Evolutionary conservation across 768 basidiomycete species (phyloP), one percentile per base, ranked within the genome.

Genomic region (Mycena haematopus): DNA sequence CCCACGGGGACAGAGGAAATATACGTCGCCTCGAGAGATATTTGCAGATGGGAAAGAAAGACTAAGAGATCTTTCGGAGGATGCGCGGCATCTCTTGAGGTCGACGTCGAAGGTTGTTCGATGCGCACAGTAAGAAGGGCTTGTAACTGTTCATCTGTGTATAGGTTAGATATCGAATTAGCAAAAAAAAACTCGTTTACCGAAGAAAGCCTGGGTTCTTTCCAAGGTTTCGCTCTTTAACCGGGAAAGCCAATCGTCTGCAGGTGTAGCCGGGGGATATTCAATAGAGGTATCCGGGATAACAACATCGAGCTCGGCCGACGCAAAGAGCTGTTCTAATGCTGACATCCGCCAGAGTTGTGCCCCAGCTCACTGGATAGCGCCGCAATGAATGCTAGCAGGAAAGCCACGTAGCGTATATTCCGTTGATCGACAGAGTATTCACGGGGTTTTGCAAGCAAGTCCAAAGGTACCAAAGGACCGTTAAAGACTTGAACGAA

Each of bases 11-110:
- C 72, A 38, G 83, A 78, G 2, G 90, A 84, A 51, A 92, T 90
- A 70, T 94, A 96, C 2, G 86, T 87, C 2, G 92, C 91, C 58
- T 94, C 93, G 49, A 94, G 81, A 8, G 92, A 86, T 17, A 94
- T 79, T 75, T 95, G 90, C 8, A 90, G 74, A 72, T 89, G 89
- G 3, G 85, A 75, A 44, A 93, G 78, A 69, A 91, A 86, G 7
- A 84, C 74, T 8, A 91, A 77, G 29, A 93, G 76, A 24, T 72
- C 63, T 46, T 76, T 73, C n/a, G 82, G 81, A 6, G 82, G 81
- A 40, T 77, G 70, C 5, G 70, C 68, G 5, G 80, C 75, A 52
- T 79, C 76, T 44, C 70, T 72, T 14, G 77, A 73, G 11, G 65
- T 56, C n/a, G 75, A 71, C 11, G 77, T 70, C 0, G 76, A 69